Evolutionary conservation across 2,329 filamentous ascomycete genomes (phyloP).

Genomic region (Canariomyces notabilis): DNA sequence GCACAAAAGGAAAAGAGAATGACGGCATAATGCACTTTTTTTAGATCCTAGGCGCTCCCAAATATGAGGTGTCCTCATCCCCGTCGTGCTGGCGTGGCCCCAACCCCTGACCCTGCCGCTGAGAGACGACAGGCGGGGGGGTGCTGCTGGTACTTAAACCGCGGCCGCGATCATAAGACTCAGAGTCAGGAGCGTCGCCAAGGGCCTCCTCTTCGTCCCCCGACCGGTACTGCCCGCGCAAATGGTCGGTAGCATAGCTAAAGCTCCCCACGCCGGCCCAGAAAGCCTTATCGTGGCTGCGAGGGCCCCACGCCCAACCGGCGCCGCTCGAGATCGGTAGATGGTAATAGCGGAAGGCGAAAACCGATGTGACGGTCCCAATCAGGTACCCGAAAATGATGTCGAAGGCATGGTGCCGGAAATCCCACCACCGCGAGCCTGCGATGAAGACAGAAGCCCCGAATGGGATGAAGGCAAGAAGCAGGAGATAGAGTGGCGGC

Average conservation of each 20-base stretch:
- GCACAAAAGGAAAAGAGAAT: neutral
- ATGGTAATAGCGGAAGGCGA: conserved; percentile 83
- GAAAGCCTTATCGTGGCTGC: conserved; percentile 68
- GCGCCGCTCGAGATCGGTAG: conserved; percentile 71
- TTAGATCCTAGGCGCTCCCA: conserved; percentile 7
- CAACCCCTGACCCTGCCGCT: conserved; percentile 9
- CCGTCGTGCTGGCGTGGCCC: neutral
- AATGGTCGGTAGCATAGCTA: conserved; percentile 47
- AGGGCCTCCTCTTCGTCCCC: conserved; percentile 31
- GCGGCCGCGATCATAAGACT: conserved; percentile 15
- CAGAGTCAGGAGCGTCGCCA: neutral
- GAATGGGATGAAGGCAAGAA: conserved; percentile 65
- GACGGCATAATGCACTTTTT: neutral
- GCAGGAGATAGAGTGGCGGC: conserved; percentile 73
- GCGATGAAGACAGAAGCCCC: conserved; percentile 74
- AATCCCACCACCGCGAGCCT: conserved; percentile 83
- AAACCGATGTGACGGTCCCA: conserved; percentile 64
- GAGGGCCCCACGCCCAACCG: conserved; percentile 85
- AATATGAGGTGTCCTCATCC: conserved; percentile 14
- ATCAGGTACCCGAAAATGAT: conserved; percentile 80
- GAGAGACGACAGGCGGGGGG: neutral
- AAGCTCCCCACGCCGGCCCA: conserved; percentile 66
- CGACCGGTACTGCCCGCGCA: conserved; percentile 23
- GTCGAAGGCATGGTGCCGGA: conserved; percentile 88
- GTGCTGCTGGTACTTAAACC: conserved; percentile 6